Evolutionary conservation across 2,329 filamentous ascomycete species (phyloP).

Genomic region (Pseudocercospora eumusae): DNA sequence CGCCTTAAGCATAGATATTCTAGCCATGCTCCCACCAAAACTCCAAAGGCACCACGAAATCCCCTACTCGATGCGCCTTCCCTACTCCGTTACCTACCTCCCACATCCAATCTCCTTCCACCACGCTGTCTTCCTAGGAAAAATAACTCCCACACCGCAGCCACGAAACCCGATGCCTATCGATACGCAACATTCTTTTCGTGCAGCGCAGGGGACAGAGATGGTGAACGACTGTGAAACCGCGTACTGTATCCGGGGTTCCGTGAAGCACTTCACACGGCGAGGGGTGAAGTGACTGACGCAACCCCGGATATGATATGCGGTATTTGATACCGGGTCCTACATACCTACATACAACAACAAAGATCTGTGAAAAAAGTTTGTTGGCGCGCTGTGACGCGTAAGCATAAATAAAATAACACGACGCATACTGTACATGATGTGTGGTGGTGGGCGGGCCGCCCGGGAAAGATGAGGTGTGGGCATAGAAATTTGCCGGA

Average conservation of each 20-base stretch:
- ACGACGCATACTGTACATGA: too few species aligned
- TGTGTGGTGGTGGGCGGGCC: conserved; percentile 42
- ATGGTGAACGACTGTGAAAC: conserved; percentile 3
- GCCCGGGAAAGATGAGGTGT: conserved; percentile 21
- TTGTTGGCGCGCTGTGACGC: conserved; percentile 44
- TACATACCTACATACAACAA: too few species aligned
- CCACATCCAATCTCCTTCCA: conserved; percentile 18
- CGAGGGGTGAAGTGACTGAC: too few species aligned
- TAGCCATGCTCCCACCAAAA: conserved; percentile 13
- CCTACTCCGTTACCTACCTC: too few species aligned
- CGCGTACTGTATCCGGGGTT: too few species aligned
- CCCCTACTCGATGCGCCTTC: conserved; percentile 23
- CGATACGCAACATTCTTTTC: too few species aligned
- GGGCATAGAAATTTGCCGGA: conserved; percentile 4
- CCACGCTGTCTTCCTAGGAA: conserved; percentile 24
- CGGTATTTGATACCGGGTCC: too few species aligned
- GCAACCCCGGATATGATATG: too few species aligned
- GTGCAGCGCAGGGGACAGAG: conserved; percentile 22
- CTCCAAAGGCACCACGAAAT: conserved; percentile 8
- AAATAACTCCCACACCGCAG: conserved; percentile 22
- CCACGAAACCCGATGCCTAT: neutral
- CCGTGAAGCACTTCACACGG: too few species aligned
- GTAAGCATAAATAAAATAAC: conserved; percentile 43
- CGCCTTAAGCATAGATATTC: conserved; percentile 18
- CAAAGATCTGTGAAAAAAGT: conserved; percentile 5